These are phyloP conservation scores for Mycena maculata DNA, from an alignment of 768 basidiomycete genomes.

Conservation along the genomic window DNA sequence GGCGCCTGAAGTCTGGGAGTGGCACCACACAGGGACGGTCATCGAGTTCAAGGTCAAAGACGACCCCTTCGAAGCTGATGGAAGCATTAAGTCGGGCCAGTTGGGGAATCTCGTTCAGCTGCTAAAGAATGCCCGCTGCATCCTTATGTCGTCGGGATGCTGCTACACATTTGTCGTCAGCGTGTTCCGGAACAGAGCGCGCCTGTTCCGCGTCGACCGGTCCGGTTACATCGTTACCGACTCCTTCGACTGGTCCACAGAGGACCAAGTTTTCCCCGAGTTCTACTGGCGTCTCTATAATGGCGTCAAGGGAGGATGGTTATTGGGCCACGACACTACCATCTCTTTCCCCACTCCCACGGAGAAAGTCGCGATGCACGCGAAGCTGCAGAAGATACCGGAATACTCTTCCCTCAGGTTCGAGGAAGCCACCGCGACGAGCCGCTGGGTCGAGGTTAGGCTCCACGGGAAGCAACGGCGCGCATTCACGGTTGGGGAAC, in stretches of 20 bases:
- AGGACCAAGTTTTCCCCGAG: conserved; percentile 10
- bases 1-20: background rate
- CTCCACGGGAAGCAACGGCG: background rate
- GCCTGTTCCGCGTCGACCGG: conserved; percentile 23
- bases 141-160: conserved; percentile 11
- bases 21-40: background rate
- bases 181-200: conserved; percentile 8
- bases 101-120: conserved; percentile 3
- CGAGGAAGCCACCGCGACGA: conserved; percentile 6
- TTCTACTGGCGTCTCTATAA: conserved; percentile 25
- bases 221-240: conserved; percentile 19
- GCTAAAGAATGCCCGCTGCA: conserved; percentile 9
- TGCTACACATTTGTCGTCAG: conserved; percentile 17
- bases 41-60: conserved; percentile 5
- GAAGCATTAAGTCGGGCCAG: background rate
- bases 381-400: background rate
- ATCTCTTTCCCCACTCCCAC: background rate
- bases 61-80: conserved; percentile 2
- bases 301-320: background rate
- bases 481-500: conserved; percentile 10
- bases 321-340: conserved; percentile 15
- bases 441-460: background rate
- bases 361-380: background rate
- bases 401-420: background rate
- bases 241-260: conserved; percentile 17